Percentiles rank a stretch among this genome's conserved stretches.
Conservation (phyloP, 768 basidiomycete genomes). For the Pisolithus marmoratus region DNA sequence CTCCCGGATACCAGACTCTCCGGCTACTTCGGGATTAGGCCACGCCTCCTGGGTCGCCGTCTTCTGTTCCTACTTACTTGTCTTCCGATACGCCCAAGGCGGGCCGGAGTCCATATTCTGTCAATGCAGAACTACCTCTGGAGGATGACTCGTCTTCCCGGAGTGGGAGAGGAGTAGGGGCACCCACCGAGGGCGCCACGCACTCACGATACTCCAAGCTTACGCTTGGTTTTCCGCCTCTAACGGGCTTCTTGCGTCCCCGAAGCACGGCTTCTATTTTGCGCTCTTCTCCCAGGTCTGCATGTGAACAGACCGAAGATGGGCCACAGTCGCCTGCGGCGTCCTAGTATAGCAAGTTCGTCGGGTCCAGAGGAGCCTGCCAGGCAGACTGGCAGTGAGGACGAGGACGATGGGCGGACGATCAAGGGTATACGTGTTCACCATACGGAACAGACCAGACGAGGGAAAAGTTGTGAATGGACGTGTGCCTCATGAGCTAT, state of each 20-base stretch:
- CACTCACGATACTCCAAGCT: conserved; percentile 36
- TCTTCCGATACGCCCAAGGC: conserved; percentile 23
- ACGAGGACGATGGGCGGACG: conserved; percentile 41
- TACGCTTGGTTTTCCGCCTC: conserved; percentile 51
- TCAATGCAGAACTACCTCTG: conserved; percentile 17
- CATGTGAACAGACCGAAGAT: conserved; percentile 14
- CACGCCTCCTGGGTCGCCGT: conserved; percentile 16
- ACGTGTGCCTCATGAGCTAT: not conserved
- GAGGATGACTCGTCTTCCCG: conserved; percentile 39
- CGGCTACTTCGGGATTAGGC: conserved; percentile 16
- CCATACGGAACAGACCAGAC: conserved; percentile 8
- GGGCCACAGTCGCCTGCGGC: conserved; percentile 15
- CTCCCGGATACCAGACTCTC: conserved; percentile 15
- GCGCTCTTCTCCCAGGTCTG: conserved; percentile 17
- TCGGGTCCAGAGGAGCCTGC: conserved; percentile 6
- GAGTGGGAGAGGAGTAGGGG: conserved; percentile 59
- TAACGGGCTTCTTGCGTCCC: conserved; percentile 58
- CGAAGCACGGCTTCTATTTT: conserved; percentile 48
- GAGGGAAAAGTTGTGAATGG: conserved; percentile 11
- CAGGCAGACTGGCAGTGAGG: conserved; percentile 15
- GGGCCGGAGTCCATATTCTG: conserved; percentile 12
- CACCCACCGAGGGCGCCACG: conserved; percentile 29
- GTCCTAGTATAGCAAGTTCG: conserved; percentile 6
- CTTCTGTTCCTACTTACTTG: conserved; percentile 9
- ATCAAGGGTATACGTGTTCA: conserved; percentile 26